Base-by-base conservation (phyloP, 441 rosid genomes). In the Gossypium gossypioides region DNA sequence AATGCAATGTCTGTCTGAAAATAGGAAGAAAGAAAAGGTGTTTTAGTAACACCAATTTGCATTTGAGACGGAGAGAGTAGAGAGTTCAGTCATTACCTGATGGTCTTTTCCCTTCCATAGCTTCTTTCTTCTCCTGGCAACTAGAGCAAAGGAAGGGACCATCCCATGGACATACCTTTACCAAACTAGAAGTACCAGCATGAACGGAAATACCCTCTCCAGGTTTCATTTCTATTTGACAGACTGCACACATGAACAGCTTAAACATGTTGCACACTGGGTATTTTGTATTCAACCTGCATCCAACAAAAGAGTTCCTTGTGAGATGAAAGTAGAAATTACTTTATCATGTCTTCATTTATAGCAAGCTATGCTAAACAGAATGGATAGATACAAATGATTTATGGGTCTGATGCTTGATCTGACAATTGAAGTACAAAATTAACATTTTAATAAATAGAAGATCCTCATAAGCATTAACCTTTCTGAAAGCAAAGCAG, bases 401-500 rank as follows among this genome's bases (percentile, higher is more conserved):
- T 68, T 15, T 8, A 25, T 13, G 25, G 18, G 27, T 32, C 10
- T 29, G 13, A 12, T 62, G 13, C 2, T 50, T 19, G 40, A 34
- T 71, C 57, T 25, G 67, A 32, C 34, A 67, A 25, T 67, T 2
- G 6, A 57, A 71, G 15, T 40, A 22, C 66, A 24, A 21, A 55
- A 19, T 21, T 21, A 18, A 19, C 10, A 21, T 2, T 60, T 40
- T 37, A 66, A 68, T 58, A 13, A 78, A 12, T 74, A 58, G 73
- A 72, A 48, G 24, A 78, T 65, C 66, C 71, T 75, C 73, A 65
- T 68, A 42, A 77, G 64, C 64, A 71, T 82, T 81, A 42, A 94
- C 98, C 98, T 87, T 76, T 95, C 95, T 76, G 99, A 91, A 80
- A 95, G 99, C 92, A 86, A 86, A 64, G 98, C 99, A 40, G 99